Evolutionary conservation across 2,329 filamentous ascomycete genomes (phyloP), one percentile per base, ranked within the genome.

Genomic region (Penicillium sclerotiorum): DNA sequence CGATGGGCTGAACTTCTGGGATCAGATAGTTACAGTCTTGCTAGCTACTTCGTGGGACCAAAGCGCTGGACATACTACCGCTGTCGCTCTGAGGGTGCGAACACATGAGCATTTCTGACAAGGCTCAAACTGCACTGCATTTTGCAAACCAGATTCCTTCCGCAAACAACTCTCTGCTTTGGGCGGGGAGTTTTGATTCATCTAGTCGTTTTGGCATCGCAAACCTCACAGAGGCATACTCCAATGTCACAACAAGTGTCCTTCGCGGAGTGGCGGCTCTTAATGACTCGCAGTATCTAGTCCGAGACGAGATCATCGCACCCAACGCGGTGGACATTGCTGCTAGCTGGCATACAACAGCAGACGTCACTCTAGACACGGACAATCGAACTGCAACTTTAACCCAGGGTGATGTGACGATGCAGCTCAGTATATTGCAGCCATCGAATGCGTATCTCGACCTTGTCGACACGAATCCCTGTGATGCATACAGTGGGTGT

Each of bases 81-180:
- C 6, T 47, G 45, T 12, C 17, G 37, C 5, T 22, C 17, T 17
- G 45, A 47, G 25, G 45, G 45, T 15, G 37, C 36, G 7, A 47
- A 47, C 17, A 47, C 45, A 18, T 47, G 13, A 47, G 45, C 20
- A 47, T 47, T 15, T 47, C 45, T n/a, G 11, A 41, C 6, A 12
- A 12, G 6, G 11, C 27, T n/a, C 45, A 47, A 15, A 25, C 28
- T 25, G 35, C 45, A 18, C 21, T 47, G 11, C 37, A 47, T 11
- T 47, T 47, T 20, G 45, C 45, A 20, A 47, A 41, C 21, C 45
- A 47, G 21, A 47, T 41, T 36, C 37, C 45, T 8, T 47, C 45
- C 6, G 20, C 45, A 5, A 47, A 47, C 23, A 47, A 47, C 12
- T 47, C 45, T 15, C 15, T 47, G 2, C 36, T 18, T 6, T 41